Evolutionary conservation across 192 early-diverging fungal species (phyloP), one percentile per base, ranked within the genome.

Genomic region (Coemansia sp.): DNA sequence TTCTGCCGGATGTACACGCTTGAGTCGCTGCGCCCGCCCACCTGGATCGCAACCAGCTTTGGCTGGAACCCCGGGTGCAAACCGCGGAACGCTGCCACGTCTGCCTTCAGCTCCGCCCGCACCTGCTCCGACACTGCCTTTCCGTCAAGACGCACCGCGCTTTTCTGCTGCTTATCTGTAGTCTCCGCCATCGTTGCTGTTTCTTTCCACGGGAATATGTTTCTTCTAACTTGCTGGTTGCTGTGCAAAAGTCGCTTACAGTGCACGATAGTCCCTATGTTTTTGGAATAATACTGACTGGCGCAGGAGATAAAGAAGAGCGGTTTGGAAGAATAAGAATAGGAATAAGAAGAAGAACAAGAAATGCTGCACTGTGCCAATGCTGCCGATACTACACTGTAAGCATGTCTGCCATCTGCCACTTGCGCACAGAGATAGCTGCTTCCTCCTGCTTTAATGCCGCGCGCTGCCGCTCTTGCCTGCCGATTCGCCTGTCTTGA

Each of bases 1-100:
- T 99, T 99, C 86, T 94, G 92, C 27, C 87, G 69, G 22, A 98
- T 91, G 69, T 99, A 99, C 27, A 92, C 82, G 55, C 87, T 87
- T 15, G 95, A 98, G 79, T 99, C 97, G 49, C 94, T 92, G 42
- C 95, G 89, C 25, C 57, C 82, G 38, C 97, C 97, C 15, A 99
- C 91, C 80, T 99, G 93, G 25, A 98, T 78, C 25, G 96, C 89
- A 12, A 90, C 85, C 0, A 98, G 82, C 45, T 91, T 89, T 23
- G 96, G 94, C 34, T 69, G 71, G 64, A 94, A 94, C 37, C 78
- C 70, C 56, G 88, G 85, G 58, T 91, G 80, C 40, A 69, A 64
- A 23, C 52, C 69, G 57, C 85, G 81, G 59, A 88, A 81, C 22
- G 79, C 81, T 9, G 75, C 64, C 53, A 98, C 86, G 50, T 89